phyloP scores from a whole-genome alignment of 371 early-diverging fungal species.

The Cokeromyces recurvatus region DNA sequence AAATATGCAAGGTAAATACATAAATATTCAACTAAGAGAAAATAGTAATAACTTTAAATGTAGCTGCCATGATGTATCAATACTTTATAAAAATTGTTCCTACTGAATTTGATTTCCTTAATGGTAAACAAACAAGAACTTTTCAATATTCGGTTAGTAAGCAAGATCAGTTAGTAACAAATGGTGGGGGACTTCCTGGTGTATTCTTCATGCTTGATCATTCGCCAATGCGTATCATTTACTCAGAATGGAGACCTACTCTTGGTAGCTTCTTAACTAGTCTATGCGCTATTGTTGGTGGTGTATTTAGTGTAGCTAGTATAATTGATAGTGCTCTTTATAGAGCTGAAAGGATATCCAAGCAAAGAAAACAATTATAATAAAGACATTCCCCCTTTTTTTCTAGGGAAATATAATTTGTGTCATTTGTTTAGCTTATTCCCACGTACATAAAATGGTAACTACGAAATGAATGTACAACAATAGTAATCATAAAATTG shows the following conservation, averaged over 20 bases:
- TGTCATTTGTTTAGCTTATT: no score
- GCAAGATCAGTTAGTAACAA: slow-evolving; percentile 53
- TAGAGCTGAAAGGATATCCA: slow-evolving; percentile 72
- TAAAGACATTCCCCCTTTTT: neutral
- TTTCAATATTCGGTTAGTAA: slow-evolving; percentile 95
- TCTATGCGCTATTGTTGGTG: slow-evolving; percentile 93
- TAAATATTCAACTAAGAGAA: neutral
- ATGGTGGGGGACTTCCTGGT: slow-evolving; percentile 57
- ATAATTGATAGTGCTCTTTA: slow-evolving; percentile 85
- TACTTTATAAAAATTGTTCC: slow-evolving; percentile 94
- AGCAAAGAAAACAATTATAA: slow-evolving; percentile 22
- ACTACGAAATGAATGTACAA: no score
- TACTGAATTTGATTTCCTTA: slow-evolving; percentile 71
- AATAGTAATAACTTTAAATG: no score
- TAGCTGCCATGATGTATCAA: slow-evolving; percentile 65
- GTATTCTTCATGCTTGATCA: slow-evolving; percentile 94
- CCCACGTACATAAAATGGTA: no score
- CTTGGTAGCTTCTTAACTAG: slow-evolving; percentile 84
- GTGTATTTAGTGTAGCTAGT: slow-evolving; percentile 91
- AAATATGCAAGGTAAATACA: slow-evolving; percentile 34
- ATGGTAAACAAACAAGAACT: slow-evolving; percentile 64
- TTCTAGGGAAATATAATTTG: no score
- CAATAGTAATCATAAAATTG: no score
- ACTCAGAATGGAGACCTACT: slow-evolving; percentile 75
- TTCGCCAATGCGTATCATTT: slow-evolving; percentile 92